phyloP scores from a whole-genome alignment of 768 basidiomycete genomes.

The Boletus pseudopeckii region DNA sequence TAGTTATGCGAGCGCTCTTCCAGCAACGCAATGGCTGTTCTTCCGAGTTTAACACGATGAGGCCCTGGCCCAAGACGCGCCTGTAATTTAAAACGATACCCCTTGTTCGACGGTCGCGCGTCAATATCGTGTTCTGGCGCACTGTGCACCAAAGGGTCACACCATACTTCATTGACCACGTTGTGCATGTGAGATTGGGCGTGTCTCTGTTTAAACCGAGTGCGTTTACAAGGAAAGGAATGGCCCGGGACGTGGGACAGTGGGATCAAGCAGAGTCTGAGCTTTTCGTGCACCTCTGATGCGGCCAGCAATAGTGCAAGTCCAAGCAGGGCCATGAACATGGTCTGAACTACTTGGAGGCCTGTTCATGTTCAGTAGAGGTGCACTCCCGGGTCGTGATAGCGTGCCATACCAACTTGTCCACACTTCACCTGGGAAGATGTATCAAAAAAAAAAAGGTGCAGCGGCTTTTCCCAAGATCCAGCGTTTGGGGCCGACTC shows the following conservation, averaged over 20 bases:
- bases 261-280: background rate
- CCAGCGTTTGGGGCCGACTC: too few species aligned
- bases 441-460: too few species aligned
- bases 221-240: constrained; percentile 16
- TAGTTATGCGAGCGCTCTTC: constrained; percentile 53
- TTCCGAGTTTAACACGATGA: constrained; percentile 49
- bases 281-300: background rate
- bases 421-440: too few species aligned
- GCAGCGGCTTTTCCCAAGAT: too few species aligned
- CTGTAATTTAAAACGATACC: constrained; percentile 9
- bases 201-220: constrained; percentile 6
- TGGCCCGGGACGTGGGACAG: constrained; percentile 6
- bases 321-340: background rate
- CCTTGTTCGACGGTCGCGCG: background rate
- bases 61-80: constrained; percentile 39
- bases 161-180: constrained; percentile 22
- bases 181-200: constrained; percentile 13
- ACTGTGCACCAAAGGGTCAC: background rate
- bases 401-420: too few species aligned
- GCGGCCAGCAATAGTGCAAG: background rate
- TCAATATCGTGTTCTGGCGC: background rate
- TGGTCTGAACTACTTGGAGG: background rate
- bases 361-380: background rate
- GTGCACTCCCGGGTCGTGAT: background rate
- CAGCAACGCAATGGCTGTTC: constrained; percentile 44